Percentiles rank a stretch among this genome's conserved stretches.
These are phyloP conservation scores for Paramecium pentaurelia DNA, from an alignment of 73 alveolate species.

Conservation along the genomic window DNA sequence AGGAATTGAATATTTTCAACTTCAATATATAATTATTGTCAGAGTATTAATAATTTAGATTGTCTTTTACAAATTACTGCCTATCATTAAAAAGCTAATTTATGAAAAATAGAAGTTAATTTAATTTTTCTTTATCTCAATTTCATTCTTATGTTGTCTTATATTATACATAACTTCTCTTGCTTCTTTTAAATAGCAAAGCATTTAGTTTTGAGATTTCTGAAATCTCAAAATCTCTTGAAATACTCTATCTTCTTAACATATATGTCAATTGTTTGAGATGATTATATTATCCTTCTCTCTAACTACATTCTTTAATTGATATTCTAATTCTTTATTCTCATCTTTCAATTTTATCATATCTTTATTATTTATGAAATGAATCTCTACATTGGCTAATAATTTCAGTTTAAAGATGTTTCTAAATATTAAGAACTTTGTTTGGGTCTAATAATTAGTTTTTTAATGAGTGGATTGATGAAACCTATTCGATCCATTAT, in stretches of 20 bases:
- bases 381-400: background rate
- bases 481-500: background rate
- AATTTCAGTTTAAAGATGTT: background rate
- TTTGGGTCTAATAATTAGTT: background rate
- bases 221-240: constrained; percentile 22
- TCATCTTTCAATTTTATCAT: background rate
- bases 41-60: background rate
- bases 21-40: background rate
- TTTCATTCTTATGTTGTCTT: background rate
- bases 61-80: background rate
- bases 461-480: background rate
- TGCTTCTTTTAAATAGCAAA: background rate
- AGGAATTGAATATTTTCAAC: background rate
- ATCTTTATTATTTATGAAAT: background rate
- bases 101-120: background rate
- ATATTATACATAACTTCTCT: background rate
- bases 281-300: constrained; percentile 11
- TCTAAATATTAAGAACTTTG: background rate
- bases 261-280: background rate
- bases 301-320: background rate
- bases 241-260: background rate
- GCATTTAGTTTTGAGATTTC: background rate
- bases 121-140: background rate
- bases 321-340: background rate
- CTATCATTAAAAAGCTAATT: constrained; percentile 8